Base-by-base conservation (phyloP, 1,139 yeast genomes). In the Diutina pseudorugosa region DNA sequence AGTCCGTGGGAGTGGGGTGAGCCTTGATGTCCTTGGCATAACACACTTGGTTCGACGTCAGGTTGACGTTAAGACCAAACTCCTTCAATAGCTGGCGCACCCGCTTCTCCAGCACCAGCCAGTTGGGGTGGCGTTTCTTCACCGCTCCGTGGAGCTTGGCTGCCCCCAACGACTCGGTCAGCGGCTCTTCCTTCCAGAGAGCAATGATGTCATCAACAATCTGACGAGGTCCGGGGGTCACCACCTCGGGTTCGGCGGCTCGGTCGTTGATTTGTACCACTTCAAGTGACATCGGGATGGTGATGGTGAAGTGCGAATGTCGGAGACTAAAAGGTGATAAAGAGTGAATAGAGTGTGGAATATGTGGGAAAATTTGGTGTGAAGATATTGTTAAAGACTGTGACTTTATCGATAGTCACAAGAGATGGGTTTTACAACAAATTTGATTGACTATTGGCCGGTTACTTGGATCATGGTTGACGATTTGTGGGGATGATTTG, bases 151-250 rank as follows among this genome's bases (percentile, higher is more conserved):
- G 82, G 33, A 86, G 69, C 57, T 82, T 81, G 9, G 72, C 69
- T 14, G 77, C 67, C 1, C 85, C 83, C 23, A 83, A 63, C 1
- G 76, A 68, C 62, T 84, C 91, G 12, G 83, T 76, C 2, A 74
- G 66, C 1, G 89, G 82, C 59, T 85, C 89, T 55, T 75, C 75
- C 58, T 79, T 81, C 93, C 94, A 86, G 20, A 84, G 65, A 8
- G 73, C 70, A 52, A 83, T 76, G 25, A 85, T 82, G 44, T 75
- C 79, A 52, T 79, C 81, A 16, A 84, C 82, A 20, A 85, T 71
- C 63, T 83, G 82, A 20, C 47, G 25, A 7, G 47, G 47, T 6
- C 33, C 33, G 12, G 47, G 47, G 6, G 45, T 42, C n/a, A 42
- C 25, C n/a, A 20, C 45, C 16, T 16, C 45, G 14, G 45, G 3